phyloP scores from a whole-genome alignment of 352 stramenopile genomes.

The Phytophthora aleatoria region DNA sequence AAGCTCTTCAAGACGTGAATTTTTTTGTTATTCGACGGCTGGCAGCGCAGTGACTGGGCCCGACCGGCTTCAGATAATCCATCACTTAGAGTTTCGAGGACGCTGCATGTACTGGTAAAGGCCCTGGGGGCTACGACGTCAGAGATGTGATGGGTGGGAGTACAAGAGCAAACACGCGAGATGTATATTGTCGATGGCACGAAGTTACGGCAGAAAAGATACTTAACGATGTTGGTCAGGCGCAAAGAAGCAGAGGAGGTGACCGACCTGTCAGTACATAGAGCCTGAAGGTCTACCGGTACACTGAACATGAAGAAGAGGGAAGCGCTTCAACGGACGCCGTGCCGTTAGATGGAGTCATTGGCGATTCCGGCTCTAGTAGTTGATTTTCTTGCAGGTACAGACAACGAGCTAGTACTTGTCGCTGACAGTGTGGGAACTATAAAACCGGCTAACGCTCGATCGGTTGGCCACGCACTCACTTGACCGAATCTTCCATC shows the following conservation, averaged over 20 bases:
- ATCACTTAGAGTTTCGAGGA: background rate
- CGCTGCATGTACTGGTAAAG: conserved; percentile 25
- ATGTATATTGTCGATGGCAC: conserved; percentile 18
- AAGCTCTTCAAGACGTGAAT: conserved; percentile 68
- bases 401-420: conserved; percentile 8
- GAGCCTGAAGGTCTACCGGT: conserved; percentile 1
- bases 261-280: conserved; percentile 36
- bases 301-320: conserved; percentile 21
- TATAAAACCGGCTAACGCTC: conserved; percentile 23
- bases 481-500: conserved; percentile 24
- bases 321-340: conserved; percentile 18
- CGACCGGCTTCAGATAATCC: conserved; percentile 8
- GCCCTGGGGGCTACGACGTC: conserved; percentile 17
- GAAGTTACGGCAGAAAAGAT: conserved; percentile 27
- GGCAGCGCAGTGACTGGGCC: conserved; percentile 19
- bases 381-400: conserved; percentile 20
- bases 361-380: conserved; percentile 29
- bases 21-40: conserved; percentile 61
- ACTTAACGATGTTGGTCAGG: conserved; percentile 18
- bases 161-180: conserved; percentile 28
- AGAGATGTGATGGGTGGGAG: conserved; percentile 29
- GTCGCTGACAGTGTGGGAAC: conserved; percentile 13
- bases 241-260: conserved; percentile 18
- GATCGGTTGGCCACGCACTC: conserved; percentile 15
- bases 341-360: conserved; percentile 4